These are phyloP conservation scores for Diutina ranongensis DNA, from an alignment of 1,139 yeast species.

Conservation along the genomic window DNA sequence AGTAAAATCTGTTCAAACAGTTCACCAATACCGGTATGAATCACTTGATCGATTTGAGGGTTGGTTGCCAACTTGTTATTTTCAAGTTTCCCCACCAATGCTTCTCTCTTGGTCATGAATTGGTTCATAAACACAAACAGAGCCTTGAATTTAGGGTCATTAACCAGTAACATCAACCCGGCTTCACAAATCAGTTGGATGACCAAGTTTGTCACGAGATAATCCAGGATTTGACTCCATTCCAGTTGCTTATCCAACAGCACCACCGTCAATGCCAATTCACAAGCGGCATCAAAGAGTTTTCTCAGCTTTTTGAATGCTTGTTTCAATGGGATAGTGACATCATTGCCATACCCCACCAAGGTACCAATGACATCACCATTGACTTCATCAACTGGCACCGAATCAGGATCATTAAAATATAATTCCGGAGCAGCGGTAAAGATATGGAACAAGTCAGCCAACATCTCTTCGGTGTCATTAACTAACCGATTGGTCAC, in stretches of 20 bases:
- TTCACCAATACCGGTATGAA: conserved; percentile 15
- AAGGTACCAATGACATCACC: conserved; percentile 10
- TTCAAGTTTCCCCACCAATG: conserved; percentile 14
- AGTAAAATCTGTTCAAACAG: conserved; percentile 36
- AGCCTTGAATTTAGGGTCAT: conserved; percentile 28
- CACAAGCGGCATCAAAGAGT: conserved; percentile 27
- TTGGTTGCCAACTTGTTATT: conserved; percentile 16
- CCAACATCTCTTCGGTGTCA: conserved; percentile 21
- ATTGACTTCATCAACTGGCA: neutral
- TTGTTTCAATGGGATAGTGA: neutral
- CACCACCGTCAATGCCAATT: conserved; percentile 24
- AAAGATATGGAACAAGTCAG: conserved; percentile 28
- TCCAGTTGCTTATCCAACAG: conserved; percentile 4
- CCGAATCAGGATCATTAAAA: conserved; percentile 10
- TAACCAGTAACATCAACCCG: conserved; percentile 22
- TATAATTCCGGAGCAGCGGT: conserved; percentile 24
- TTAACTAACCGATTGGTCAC: neutral
- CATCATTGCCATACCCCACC: conserved; percentile 17
- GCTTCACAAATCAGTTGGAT: conserved; percentile 28
- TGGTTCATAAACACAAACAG: conserved; percentile 26
- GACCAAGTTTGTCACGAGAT: conserved; percentile 21
- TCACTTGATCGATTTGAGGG: conserved; percentile 11
- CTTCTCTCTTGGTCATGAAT: conserved; percentile 18
- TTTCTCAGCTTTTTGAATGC: neutral
- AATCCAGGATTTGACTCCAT: conserved; percentile 11